A percentile compares a stretch with the other conserved stretches of the same genome.
Conservation (phyloP, 768 basidiomycete species). For the Mrakia gelida region DNA sequence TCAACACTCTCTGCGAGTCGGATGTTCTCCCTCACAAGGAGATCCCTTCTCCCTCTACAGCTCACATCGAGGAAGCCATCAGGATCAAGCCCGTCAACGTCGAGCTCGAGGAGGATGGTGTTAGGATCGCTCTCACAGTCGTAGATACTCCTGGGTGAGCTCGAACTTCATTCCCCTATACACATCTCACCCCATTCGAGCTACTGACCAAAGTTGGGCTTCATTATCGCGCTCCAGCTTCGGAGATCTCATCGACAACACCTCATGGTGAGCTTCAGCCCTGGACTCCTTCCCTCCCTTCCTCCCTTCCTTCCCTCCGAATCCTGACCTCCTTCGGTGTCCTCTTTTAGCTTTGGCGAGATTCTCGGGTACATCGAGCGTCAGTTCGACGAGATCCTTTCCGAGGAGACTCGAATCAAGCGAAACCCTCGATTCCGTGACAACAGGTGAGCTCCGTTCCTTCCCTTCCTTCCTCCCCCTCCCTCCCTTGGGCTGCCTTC, state of each 20-base stretch:
- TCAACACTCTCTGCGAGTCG: constrained; percentile 33
- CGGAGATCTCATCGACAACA: constrained; percentile 98
- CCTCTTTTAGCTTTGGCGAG: constrained; percentile 75
- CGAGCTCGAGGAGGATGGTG: constrained; percentile 97
- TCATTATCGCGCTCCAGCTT: constrained; percentile 49
- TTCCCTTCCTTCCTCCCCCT: background rate
- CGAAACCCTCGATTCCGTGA: constrained; percentile 99
- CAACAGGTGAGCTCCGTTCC: constrained; percentile 52
- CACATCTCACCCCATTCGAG: background rate
- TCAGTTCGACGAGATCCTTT: constrained; percentile 97
- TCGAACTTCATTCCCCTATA: background rate
- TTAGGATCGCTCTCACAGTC: constrained; percentile 94
- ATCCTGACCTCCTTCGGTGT: constrained; percentile 11
- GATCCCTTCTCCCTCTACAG: constrained; percentile 58
- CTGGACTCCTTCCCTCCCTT: background rate
- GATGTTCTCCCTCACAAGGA: constrained; percentile 18
- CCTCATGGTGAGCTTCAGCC: constrained; percentile 74
- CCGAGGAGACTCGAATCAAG: constrained; percentile 97
- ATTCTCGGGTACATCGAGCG: constrained; percentile 95
- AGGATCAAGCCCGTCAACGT: constrained; percentile 92
- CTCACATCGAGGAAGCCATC: constrained; percentile 90
- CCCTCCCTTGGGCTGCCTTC: background rate
- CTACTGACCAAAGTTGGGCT: background rate
- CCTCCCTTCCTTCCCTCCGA: background rate
- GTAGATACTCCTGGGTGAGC: constrained; percentile 84